Conservation (phyloP, 768 basidiomycete genomes). For the Mycena epipterygia region DNA sequence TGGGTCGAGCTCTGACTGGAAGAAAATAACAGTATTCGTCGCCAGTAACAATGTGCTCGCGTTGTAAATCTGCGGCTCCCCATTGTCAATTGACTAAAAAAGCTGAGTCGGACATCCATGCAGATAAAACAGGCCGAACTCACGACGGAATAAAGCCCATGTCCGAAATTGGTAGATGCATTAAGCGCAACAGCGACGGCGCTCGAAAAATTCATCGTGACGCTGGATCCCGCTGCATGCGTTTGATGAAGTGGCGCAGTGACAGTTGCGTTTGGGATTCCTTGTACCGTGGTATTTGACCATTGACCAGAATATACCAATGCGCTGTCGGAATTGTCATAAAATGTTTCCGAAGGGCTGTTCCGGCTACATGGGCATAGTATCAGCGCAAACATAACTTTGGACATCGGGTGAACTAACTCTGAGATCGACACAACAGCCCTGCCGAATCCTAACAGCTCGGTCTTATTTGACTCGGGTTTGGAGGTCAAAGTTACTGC, state of each 20-base stretch:
- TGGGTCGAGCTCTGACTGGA: constrained; percentile 21
- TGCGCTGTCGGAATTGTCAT: constrained; percentile 18
- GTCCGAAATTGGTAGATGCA: constrained; percentile 21
- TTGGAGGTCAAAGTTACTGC: constrained; percentile 20
- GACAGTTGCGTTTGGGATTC: constrained; percentile 22
- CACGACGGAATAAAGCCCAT: constrained; percentile 23
- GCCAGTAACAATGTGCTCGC: constrained; percentile 25
- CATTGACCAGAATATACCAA: constrained; percentile 20
- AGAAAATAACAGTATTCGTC: constrained; percentile 9
- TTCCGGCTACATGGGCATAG: background rate
- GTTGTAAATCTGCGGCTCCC: constrained; percentile 9
- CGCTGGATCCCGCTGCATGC: background rate
- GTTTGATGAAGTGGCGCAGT: constrained; percentile 26
- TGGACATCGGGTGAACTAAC: background rate
- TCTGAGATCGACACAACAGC: constrained; percentile 14
- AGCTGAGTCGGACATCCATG: background rate
- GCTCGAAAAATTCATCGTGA: constrained; percentile 21
- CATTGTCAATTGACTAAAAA: constrained; percentile 19
- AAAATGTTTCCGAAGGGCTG: background rate
- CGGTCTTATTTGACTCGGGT: background rate
- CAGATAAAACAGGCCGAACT: background rate
- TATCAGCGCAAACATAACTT: background rate
- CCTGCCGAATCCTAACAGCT: background rate
- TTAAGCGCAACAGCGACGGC: constrained; percentile 15
- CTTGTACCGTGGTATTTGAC: constrained; percentile 1